phyloP scores from a whole-genome alignment of 2,329 filamentous ascomycete genomes.

The Fusarium tuaranense region DNA sequence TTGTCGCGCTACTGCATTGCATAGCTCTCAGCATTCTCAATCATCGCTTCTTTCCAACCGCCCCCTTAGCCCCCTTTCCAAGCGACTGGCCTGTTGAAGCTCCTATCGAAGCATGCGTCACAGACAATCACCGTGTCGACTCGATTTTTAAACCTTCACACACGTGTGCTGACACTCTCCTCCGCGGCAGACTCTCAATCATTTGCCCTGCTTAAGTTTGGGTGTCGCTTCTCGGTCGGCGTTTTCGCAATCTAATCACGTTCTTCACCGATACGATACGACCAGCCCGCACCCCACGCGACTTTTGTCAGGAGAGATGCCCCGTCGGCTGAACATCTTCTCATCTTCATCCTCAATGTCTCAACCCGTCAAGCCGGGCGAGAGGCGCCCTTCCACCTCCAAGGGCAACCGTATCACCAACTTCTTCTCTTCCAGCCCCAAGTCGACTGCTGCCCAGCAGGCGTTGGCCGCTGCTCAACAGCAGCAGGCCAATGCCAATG shows the following conservation, averaged over 20 bases:
- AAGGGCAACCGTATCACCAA: constrained; percentile 83
- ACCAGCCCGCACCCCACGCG: constrained; percentile 14
- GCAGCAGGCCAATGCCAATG: constrained; percentile 61
- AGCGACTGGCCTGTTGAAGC: constrained; percentile 9
- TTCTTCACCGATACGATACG: constrained; percentile 10
- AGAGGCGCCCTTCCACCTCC: constrained; percentile 70
- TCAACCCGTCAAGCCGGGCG: constrained; percentile 61
- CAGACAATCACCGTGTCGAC: constrained; percentile 20
- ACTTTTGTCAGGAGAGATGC: constrained; percentile 60
- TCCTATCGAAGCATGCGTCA: constrained; percentile 29
- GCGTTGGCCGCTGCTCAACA: constrained; percentile 77
- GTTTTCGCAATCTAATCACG: constrained; percentile 16
- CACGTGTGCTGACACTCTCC: constrained; percentile 23
- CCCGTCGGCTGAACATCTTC: constrained; percentile 71
- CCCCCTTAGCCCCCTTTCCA: constrained; percentile 6
- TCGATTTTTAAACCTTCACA: constrained; percentile 18
- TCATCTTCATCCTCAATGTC: constrained; percentile 61
- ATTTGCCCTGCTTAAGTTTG: constrained; percentile 5
- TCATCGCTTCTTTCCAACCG: neutral
- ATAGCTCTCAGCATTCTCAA: constrained; percentile 9
- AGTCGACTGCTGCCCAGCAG: constrained; percentile 76
- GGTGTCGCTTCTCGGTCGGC: constrained; percentile 14
- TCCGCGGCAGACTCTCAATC: constrained; percentile 15
- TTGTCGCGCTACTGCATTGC: constrained; percentile 17
- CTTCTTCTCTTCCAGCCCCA: constrained; percentile 85